A percentile compares a stretch with the other conserved stretches of the same genome.
Conservation (phyloP, 257 asterid species). For the Solanum tacnaense region DNA sequence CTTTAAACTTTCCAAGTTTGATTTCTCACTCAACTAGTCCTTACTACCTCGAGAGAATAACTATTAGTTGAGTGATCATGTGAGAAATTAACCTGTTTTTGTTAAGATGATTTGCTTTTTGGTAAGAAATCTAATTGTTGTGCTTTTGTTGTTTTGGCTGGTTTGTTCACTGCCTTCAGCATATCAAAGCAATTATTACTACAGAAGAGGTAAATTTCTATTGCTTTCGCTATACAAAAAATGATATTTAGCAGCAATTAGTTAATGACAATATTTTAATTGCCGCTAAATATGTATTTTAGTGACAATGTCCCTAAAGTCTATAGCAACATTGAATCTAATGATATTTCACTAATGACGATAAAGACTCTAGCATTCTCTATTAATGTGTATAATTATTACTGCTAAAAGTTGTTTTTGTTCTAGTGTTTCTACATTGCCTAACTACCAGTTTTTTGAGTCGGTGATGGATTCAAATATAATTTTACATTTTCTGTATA, state of each 20-base stretch:
- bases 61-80: neutral
- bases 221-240: neutral
- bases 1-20: neutral
- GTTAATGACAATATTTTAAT: neutral
- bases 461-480: neutral
- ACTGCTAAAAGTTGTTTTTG: no score
- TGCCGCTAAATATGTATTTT: no score
- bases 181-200: constrained; percentile 88
- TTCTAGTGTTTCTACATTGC: neutral
- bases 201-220: constrained; percentile 52
- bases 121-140: neutral
- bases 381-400: no score
- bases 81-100: no score
- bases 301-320: no score
- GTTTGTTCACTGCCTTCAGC: constrained; percentile 31
- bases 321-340: no score
- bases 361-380: no score
- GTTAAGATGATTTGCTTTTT: neutral
- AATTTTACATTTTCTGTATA: neutral
- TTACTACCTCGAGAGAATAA: neutral
- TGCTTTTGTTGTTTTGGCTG: neutral
- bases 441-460: neutral
- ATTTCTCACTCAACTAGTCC: neutral
- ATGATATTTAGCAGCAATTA: constrained; percentile 29
- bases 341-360: no score